Percentiles rank a stretch among this genome's conserved stretches.
These are phyloP conservation scores for Apiospora kogelbergensis DNA, from an alignment of 2,329 filamentous ascomycete species.

Conservation along the genomic window DNA sequence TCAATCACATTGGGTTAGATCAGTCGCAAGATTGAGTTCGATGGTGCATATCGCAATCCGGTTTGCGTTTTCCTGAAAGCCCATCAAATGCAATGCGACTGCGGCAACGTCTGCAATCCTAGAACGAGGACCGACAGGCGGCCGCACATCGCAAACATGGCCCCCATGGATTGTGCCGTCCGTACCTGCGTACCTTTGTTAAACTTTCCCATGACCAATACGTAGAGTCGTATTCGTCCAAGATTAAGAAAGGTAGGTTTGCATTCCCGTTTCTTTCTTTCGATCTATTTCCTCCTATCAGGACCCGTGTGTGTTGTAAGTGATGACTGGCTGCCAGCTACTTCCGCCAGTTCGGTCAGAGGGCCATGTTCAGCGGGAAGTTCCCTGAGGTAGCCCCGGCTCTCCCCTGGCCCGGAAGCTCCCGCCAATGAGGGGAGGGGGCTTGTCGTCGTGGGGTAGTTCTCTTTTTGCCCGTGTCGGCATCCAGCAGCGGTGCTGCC, in stretches of 20 bases:
- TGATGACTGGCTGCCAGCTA: background rate
- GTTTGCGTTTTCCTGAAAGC: background rate
- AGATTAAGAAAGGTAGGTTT: background rate
- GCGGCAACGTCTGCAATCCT: background rate
- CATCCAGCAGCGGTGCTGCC: background rate
- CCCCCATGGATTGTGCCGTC: background rate
- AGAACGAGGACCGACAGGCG: background rate
- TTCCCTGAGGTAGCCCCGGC: background rate
- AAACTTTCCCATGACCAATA: too few relatives aligned
- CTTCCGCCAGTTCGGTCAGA: background rate
- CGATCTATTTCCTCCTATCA: background rate
- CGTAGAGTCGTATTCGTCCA: background rate
- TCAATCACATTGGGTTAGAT: background rate
- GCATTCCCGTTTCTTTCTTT: background rate
- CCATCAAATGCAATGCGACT: background rate
- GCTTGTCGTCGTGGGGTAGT: background rate
- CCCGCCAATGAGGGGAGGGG: background rate
- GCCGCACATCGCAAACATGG: background rate
- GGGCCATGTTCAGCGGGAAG: background rate
- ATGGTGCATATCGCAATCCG: background rate
- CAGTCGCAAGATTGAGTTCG: background rate
- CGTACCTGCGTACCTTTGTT: background rate
- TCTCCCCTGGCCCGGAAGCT: background rate
- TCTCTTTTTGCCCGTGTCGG: background rate
- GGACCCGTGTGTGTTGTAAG: background rate